Evolutionary conservation across 1,284 basidiomycete genomes (phyloP).

Genomic region (Papiliotrema flavescens): DNA sequence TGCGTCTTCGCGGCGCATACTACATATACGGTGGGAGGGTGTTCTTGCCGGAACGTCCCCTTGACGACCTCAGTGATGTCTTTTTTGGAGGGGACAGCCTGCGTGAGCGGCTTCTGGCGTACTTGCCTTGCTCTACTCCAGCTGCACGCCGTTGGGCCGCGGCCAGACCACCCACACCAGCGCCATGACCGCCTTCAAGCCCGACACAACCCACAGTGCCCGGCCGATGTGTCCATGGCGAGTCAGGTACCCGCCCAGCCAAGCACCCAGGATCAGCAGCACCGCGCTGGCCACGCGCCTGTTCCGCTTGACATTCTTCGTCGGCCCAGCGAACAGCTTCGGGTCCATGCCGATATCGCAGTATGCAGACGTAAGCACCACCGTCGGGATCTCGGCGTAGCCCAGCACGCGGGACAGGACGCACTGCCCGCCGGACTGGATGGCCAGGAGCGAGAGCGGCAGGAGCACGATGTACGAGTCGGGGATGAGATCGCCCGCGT

Average conservation of each 20-base stretch:
- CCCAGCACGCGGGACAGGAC: constrained; percentile 14
- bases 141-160: neutral
- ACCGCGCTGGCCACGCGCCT: constrained; percentile 10
- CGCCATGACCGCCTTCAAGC: constrained; percentile 13
- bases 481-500: constrained; percentile 11
- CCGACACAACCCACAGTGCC: constrained; percentile 11
- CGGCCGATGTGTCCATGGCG: constrained; percentile 4
- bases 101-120: too few species aligned
- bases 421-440: constrained; percentile 17
- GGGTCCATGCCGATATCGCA: constrained; percentile 19
- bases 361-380: constrained; percentile 15
- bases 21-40: too few species aligned
- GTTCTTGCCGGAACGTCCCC: too few species aligned
- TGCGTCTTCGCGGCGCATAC: too few species aligned
- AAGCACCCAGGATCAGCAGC: constrained; percentile 10
- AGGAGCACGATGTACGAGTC: constrained; percentile 15
- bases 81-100: too few species aligned
- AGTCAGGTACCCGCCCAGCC: constrained; percentile 13
- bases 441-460: constrained; percentile 10
- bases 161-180: constrained; percentile 13
- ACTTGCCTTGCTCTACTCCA: too few species aligned
- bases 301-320: constrained; percentile 15
- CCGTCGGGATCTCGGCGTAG: constrained; percentile 13
- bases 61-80: too few species aligned
- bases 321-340: constrained; percentile 7